Evolutionary conservation across 2,329 filamentous ascomycete species (phyloP).

Genomic region (Zymoseptoria pseudotritici): DNA sequence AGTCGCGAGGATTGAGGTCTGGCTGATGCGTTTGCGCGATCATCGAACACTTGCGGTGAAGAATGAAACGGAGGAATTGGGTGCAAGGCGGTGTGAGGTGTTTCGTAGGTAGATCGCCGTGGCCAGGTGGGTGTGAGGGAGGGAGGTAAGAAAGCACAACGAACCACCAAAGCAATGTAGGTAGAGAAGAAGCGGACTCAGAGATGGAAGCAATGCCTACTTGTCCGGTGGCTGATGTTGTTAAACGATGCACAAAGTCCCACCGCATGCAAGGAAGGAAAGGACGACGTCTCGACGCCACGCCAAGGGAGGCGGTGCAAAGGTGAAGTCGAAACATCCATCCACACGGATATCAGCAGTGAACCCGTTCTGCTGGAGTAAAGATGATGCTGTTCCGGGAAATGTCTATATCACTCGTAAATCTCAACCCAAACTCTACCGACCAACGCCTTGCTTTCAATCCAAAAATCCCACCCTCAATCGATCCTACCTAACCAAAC

Average conservation of each 20-base stretch:
- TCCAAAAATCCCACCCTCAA: background rate
- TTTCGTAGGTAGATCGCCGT: background rate
- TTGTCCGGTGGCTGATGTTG: no score
- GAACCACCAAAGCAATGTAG: background rate
- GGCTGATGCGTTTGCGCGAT: background rate
- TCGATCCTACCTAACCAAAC: background rate
- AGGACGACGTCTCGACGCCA: background rate
- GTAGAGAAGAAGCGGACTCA: background rate
- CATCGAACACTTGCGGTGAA: no score
- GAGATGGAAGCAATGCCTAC: background rate
- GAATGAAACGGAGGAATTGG: background rate
- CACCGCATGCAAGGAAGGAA: background rate
- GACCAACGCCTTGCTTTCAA: background rate
- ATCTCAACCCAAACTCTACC: background rate
- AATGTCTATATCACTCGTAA: no score
- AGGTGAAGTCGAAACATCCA: slow-evolving; percentile 6
- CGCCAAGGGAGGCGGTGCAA: background rate
- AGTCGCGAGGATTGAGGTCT: background rate
- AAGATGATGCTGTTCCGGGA: no score
- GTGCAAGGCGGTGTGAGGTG: background rate
- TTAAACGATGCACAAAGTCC: no score
- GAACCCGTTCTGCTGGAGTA: no score
- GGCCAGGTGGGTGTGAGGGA: no score
- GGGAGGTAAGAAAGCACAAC: background rate
- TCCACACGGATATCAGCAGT: background rate